Conservation (phyloP, 768 basidiomycete species). For the Psilocybe subaeruginosa region DNA sequence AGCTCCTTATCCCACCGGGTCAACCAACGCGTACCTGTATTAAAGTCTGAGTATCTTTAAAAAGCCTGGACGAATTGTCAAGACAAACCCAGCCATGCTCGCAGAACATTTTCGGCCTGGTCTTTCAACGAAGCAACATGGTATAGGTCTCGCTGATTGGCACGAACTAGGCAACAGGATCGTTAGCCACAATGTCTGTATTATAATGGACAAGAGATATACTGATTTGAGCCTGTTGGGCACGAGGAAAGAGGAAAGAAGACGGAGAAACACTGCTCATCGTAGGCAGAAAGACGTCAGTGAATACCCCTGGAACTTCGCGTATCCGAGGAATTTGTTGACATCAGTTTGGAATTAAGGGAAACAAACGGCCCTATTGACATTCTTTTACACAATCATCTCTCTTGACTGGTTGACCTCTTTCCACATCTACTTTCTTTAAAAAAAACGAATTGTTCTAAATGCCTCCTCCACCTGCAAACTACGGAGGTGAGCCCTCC, state of each 20-base stretch:
- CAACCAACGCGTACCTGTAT: constrained; percentile 77
- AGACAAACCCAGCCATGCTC: constrained; percentile 72
- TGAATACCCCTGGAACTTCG: background rate
- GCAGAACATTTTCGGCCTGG: constrained; percentile 72
- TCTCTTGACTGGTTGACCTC: background rate
- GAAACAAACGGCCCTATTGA: constrained; percentile 2
- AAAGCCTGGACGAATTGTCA: background rate
- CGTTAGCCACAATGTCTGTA: constrained; percentile 7
- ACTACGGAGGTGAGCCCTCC: constrained; percentile 62
- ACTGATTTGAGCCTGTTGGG: constrained; percentile 91
- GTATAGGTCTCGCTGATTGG: constrained; percentile 82
- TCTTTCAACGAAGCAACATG: constrained; percentile 77
- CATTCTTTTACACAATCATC: constrained; percentile 12
- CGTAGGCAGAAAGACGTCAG: constrained; percentile 1
- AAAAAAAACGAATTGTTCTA: constrained; percentile 5
- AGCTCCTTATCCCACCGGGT: constrained; percentile 83
- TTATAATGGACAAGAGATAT: constrained; percentile 29
- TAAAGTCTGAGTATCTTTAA: background rate
- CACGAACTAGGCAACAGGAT: constrained; percentile 58
- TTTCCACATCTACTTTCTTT: constrained; percentile 2
- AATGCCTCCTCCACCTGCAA: constrained; percentile 31
- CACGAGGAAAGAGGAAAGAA: constrained; percentile 59
- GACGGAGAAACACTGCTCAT: constrained; percentile 20
- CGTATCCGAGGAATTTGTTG: constrained; percentile 18
- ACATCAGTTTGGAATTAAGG: constrained; percentile 20